Percentiles rank a stretch among this genome's conserved stretches.
Conservation (phyloP, 2,329 filamentous ascomycete genomes). For the Cryoendolithus antarcticus region DNA sequence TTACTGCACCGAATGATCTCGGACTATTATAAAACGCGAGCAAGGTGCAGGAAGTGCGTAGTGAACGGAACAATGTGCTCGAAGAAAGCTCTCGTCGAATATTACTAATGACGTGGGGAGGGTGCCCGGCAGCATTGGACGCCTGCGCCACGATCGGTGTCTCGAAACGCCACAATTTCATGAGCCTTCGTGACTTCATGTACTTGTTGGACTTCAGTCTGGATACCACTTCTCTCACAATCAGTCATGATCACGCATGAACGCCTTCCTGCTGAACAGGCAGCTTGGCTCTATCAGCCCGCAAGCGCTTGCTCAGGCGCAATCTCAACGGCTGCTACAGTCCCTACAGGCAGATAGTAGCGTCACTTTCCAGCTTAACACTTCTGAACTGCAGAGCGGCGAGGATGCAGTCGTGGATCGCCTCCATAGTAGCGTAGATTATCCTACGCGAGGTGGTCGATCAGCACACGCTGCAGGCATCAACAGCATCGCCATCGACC, state of each 20-base stretch:
- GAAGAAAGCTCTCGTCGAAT: no score
- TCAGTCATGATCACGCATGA: constrained; percentile 38
- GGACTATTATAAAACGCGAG: no score
- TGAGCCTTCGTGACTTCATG: not conserved
- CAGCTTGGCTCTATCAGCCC: constrained; percentile 56
- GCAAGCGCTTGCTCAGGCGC: constrained; percentile 50
- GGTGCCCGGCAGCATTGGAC: no score
- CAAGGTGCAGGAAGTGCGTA: no score
- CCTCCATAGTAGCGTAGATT: no score
- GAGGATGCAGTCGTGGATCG: constrained; percentile 5
- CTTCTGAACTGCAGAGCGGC: not conserved
- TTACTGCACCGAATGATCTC: no score
- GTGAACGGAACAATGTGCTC: no score
- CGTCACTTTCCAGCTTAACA: constrained; percentile 1
- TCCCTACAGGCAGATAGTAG: constrained; percentile 54
- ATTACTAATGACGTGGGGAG: no score
- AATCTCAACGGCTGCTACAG: constrained; percentile 53
- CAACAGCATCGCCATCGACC: constrained; percentile 66
- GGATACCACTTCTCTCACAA: not conserved
- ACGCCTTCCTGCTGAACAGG: constrained; percentile 63
- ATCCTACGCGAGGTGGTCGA: constrained; percentile 3
- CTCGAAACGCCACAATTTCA: not conserved
- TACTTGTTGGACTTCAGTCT: not conserved
- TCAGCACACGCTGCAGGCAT: constrained; percentile 67
- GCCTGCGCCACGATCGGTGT: no score